Evolutionary conservation across 129 eudicot species (phyloP), one percentile per base, ranked within the genome.

Genomic region (Artemisia argyi): DNA sequence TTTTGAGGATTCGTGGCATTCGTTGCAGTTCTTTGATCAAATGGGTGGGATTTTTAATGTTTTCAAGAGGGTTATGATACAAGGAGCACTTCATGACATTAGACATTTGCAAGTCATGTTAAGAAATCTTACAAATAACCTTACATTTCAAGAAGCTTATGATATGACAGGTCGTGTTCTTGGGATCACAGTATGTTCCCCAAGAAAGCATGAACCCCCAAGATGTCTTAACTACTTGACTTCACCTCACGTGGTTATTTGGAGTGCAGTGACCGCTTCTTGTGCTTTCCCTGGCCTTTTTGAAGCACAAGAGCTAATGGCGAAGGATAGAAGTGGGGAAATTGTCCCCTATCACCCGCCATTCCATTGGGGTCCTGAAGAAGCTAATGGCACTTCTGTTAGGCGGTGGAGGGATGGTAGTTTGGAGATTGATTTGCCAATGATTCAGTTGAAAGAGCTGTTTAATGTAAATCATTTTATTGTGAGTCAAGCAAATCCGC

Each of bases 351-450:
- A 90, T 71, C 97, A 94, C 70, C 99, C 99, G 1, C 99, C 99
- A 0, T 94, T 94, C 56, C 93, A 94, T 68, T 81, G 85, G 78
- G 96, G 87, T 1, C 93, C 93, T 0, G 96, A 90, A 22, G 86
- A 94, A 80, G 85, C 77, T 67, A 79, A 82, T 5, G 74, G 84
- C 14, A 67, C 91, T 12, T 85, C 93, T 19, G 68, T 83, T 3
- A 93, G 99, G 46, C 83, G 97, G 54, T 94, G 99, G 99, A 88
- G 97, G 68, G 99, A 94, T 74, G 99, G 99, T 11, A 94, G 99
- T 77, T 82, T 94, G 85, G 97, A 94, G 86, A 85, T 89, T 51
- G 97, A 94, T 86, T 68, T 94, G 26, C 99, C 99, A 50, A 94
- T 90, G 97, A 88, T 94, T 85, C 97, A 94, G 74, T 78, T 94